Conservation (phyloP, 768 basidiomycete genomes). For the Pleurotus djamor region DNA sequence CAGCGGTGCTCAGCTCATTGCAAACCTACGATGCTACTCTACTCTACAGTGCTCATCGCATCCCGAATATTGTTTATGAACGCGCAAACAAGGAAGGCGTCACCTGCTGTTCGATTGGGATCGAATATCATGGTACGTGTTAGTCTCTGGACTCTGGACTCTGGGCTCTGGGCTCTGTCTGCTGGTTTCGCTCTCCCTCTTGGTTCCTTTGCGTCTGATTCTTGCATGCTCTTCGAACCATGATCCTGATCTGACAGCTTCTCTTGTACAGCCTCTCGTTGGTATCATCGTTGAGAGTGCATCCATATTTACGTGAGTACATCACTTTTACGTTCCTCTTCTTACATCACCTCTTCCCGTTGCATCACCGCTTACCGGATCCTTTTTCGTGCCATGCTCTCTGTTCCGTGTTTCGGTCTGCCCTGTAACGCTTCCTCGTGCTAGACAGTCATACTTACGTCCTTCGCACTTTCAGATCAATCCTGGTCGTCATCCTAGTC, state of each 20-base stretch:
- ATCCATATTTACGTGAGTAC: background rate
- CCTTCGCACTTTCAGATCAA: background rate
- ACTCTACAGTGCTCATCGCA: background rate
- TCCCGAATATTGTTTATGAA: background rate
- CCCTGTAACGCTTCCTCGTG: no score
- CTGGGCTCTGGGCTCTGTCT: no score
- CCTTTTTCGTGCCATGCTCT: no score
- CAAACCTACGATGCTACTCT: background rate
- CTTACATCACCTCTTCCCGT: background rate
- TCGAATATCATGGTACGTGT: background rate
- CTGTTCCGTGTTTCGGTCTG: no score
- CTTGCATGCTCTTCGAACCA: no score
- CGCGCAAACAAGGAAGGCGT: background rate
- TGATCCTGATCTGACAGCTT: no score
- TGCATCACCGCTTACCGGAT: no score
- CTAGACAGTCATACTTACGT: no score
- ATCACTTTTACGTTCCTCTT: background rate
- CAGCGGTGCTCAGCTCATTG: background rate
- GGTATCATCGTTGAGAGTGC: background rate
- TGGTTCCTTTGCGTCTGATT: no score
- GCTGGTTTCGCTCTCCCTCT: no score
- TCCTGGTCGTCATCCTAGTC: background rate
- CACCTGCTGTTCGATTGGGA: background rate
- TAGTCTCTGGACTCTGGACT: no score
- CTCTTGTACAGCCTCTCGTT: background rate